phyloP scores from a whole-genome alignment of 1,139 yeast genomes.

The Dujonia santamariae region DNA sequence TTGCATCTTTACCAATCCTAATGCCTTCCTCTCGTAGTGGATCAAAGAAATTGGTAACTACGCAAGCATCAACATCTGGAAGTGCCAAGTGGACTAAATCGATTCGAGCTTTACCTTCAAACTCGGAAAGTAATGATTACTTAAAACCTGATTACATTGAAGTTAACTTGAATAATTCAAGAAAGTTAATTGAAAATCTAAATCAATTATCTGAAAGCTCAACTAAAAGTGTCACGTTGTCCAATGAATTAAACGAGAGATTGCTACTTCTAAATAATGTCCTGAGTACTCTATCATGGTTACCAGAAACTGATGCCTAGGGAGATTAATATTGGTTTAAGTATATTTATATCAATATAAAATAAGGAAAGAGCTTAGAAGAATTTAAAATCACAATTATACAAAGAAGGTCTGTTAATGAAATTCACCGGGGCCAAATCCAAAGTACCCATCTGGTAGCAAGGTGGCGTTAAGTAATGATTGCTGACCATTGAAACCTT shows the following conservation, averaged over 20 bases:
- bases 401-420: too few species aligned
- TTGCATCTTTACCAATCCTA: too few species aligned
- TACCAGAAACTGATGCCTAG: too few species aligned
- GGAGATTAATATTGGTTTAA: too few species aligned
- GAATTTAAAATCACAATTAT: too few species aligned
- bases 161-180: slow-evolving; percentile 41
- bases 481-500: slow-evolving; percentile 1
- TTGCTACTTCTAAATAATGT: slow-evolving; percentile 25
- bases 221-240: slow-evolving; percentile 15
- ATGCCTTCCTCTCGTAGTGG: too few species aligned
- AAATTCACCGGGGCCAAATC: too few species aligned
- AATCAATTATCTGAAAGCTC: slow-evolving; percentile 22
- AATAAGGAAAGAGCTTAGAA: too few species aligned
- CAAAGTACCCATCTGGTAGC: slow-evolving; percentile 45
- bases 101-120: slow-evolving; percentile 39
- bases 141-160: slow-evolving; percentile 45
- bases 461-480: slow-evolving; percentile 14
- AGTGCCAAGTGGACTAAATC: slow-evolving; percentile 29
- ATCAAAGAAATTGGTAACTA: too few species aligned
- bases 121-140: slow-evolving; percentile 34
- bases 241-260: slow-evolving; percentile 25
- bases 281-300: slow-evolving; percentile 29
- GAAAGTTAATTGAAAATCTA: slow-evolving; percentile 35
- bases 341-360: too few species aligned
- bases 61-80: too few species aligned